phyloP scores from a whole-genome alignment of 2,329 filamentous ascomycete genomes.

The Fusarium sp. region DNA sequence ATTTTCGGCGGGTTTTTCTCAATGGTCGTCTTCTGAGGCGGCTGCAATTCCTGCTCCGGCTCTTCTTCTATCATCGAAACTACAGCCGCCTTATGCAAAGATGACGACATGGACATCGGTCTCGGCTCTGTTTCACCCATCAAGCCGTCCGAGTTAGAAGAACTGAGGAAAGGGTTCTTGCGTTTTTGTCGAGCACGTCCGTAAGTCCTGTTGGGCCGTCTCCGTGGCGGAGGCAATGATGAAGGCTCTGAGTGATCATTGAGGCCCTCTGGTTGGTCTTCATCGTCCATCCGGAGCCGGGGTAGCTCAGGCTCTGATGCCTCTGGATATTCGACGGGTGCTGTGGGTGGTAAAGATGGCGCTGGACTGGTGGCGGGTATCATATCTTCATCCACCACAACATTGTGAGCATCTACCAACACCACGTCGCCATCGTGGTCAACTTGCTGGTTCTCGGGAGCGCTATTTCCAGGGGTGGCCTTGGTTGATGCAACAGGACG shows the following conservation, averaged over 20 bases:
- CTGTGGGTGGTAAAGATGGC: slow-evolving; percentile 47
- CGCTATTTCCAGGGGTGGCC: slow-evolving; percentile 49
- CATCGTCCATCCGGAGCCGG: slow-evolving; percentile 45
- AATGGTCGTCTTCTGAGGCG: background rate
- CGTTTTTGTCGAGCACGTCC: slow-evolving; percentile 37
- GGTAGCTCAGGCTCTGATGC: slow-evolving; percentile 54
- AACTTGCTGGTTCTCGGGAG: slow-evolving; percentile 11
- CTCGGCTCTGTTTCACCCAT: slow-evolving; percentile 26
- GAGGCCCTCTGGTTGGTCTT: slow-evolving; percentile 10
- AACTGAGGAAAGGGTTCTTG: slow-evolving; percentile 48
- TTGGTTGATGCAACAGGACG: slow-evolving; percentile 50
- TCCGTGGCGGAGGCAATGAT: slow-evolving; percentile 46
- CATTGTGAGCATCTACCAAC: slow-evolving; percentile 31
- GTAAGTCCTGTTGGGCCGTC: slow-evolving; percentile 42
- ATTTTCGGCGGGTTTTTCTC: no score
- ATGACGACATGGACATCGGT: slow-evolving; percentile 28
- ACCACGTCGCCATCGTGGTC: slow-evolving; percentile 26
- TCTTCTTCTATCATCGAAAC: slow-evolving; percentile 30
- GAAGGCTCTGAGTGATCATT: slow-evolving; percentile 45
- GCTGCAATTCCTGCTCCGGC: background rate
- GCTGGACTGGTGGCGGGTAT: slow-evolving; percentile 57
- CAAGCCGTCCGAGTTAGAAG: slow-evolving; percentile 48
- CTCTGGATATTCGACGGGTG: slow-evolving; percentile 31
- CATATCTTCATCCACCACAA: slow-evolving; percentile 50
- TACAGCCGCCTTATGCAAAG: slow-evolving; percentile 9